These are phyloP conservation scores for Backusella liffmaniae DNA, from an alignment of 192 early-diverging fungal species.

Conservation along the genomic window DNA sequence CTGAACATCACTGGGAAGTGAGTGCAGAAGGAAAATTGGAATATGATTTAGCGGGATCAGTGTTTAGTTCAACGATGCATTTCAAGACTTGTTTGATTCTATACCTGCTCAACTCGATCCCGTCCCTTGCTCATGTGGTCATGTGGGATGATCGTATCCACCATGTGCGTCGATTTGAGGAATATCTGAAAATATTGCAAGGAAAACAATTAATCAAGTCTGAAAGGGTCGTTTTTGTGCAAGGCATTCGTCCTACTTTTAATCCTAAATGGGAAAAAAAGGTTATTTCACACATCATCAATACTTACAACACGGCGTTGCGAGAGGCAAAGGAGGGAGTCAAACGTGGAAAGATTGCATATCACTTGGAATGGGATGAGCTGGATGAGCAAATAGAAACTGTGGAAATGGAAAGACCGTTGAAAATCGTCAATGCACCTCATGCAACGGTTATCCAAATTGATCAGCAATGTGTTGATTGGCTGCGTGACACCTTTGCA, in stretches of 20 bases:
- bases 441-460: background rate
- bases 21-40: background rate
- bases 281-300: constrained; percentile 10
- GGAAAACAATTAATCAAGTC: background rate
- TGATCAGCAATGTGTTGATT: background rate
- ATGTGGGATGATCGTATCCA: constrained; percentile 34
- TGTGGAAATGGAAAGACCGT: background rate
- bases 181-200: constrained; percentile 10
- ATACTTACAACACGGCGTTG: constrained; percentile 11
- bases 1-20: background rate
- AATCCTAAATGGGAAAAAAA: constrained; percentile 21
- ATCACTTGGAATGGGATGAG: background rate
- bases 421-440: background rate
- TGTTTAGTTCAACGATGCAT: constrained; percentile 28
- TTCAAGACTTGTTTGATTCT: constrained; percentile 33
- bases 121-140: constrained; percentile 12
- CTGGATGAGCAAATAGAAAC: background rate
- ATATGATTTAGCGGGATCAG: background rate
- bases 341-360: background rate
- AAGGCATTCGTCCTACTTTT: constrained; percentile 12
- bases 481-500: background rate
- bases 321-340: background rate
- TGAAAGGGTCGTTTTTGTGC: constrained; percentile 13
- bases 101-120: constrained; percentile 13
- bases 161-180: constrained; percentile 15